phyloP scores from a whole-genome alignment of 1,284 basidiomycete genomes.

The Volvariella surrecta region DNA sequence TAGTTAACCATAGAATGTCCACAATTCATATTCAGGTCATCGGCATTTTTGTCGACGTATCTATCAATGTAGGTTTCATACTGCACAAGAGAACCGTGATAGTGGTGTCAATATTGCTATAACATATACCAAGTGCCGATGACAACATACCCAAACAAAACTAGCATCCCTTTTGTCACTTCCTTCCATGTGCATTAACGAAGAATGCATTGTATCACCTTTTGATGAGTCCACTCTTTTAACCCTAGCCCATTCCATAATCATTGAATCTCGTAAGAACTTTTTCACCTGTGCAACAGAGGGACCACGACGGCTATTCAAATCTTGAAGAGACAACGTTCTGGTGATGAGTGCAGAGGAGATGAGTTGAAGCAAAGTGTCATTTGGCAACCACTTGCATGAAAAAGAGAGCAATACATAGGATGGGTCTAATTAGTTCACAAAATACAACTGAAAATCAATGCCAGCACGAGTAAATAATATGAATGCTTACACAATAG shows the following conservation, averaged over 20 bases:
- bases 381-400: too few relatives aligned
- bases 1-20: constrained; percentile 17
- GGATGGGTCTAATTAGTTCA: background rate
- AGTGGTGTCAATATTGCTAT: background rate
- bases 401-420: background rate
- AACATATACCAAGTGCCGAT: background rate
- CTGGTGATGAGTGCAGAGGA: background rate
- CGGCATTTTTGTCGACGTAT: constrained; percentile 8
- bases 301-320: background rate
- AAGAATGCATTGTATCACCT: constrained; percentile 13
- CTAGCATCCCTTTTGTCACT: constrained; percentile 16
- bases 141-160: constrained; percentile 18
- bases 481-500: background rate
- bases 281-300: background rate
- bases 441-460: background rate
- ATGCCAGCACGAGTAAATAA: background rate
- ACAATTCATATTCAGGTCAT: constrained; percentile 1
- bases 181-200: background rate
- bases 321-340: background rate
- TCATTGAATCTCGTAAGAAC: background rate
- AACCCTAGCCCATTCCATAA: background rate
- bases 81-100: too few relatives aligned
- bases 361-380: background rate
- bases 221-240: constrained; percentile 13
- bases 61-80: constrained; percentile 19